Conservation (phyloP, 768 basidiomycete genomes). For the Roridomyces roridus region DNA sequence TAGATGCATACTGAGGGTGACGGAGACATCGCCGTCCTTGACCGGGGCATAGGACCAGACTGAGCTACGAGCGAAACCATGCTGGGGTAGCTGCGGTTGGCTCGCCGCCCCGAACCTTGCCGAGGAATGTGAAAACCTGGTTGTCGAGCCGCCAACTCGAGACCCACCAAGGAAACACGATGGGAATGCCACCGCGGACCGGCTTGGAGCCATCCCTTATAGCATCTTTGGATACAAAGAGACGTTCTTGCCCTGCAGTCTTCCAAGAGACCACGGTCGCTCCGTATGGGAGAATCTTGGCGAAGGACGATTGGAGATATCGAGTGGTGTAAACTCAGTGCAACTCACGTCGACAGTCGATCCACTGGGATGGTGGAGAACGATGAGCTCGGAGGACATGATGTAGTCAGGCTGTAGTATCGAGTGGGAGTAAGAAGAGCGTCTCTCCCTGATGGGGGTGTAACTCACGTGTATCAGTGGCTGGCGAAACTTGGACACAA, state of each 20-base stretch:
- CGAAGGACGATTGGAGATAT: too few species aligned
- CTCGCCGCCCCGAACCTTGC: too few species aligned
- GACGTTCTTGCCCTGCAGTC: constrained; percentile 61
- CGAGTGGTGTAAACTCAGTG: too few species aligned
- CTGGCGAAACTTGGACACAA: constrained; percentile 45
- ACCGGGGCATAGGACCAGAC: constrained; percentile 72
- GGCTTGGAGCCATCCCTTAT: constrained; percentile 65
- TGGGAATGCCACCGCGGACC: constrained; percentile 59
- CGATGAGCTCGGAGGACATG: constrained; percentile 29
- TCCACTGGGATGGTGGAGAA: constrained; percentile 80
- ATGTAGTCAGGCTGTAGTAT: not conserved
- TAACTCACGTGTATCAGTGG: too few species aligned
- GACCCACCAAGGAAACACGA: constrained; percentile 89
- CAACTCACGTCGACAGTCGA: too few species aligned
- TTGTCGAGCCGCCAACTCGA: too few species aligned
- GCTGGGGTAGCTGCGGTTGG: constrained; percentile 46
- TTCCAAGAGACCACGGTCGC: constrained; percentile 92
- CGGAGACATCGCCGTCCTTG: constrained; percentile 71
- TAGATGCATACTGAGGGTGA: constrained; percentile 69
- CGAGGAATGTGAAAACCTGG: too few species aligned
- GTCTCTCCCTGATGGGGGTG: not conserved
- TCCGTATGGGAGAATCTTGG: constrained; percentile 76
- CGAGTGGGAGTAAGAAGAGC: not conserved
- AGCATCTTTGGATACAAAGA: constrained; percentile 86
- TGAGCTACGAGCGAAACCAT: constrained; percentile 89